These are phyloP conservation scores for Lecanicillium sp. DNA, from an alignment of 2,329 filamentous ascomycete genomes.

Conservation along the genomic window DNA sequence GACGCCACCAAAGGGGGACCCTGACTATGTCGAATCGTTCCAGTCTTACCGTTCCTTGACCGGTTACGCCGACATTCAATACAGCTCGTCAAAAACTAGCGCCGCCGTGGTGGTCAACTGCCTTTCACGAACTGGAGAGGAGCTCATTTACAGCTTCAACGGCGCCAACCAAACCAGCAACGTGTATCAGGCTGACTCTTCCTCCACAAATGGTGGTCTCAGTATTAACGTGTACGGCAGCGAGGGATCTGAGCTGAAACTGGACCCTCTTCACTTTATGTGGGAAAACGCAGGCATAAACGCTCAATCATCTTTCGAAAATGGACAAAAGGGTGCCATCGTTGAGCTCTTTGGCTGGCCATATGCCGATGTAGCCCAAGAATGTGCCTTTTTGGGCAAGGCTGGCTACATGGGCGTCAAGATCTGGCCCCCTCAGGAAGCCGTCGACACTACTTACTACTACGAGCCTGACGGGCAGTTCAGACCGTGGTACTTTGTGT, in stretches of 20 bases:
- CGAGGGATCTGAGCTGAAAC: not conserved
- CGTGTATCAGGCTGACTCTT: constrained; percentile 1
- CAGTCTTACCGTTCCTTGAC: constrained; percentile 4
- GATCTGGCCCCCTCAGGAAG: constrained; percentile 3
- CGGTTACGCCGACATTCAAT: constrained; percentile 4
- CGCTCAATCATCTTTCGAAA: not conserved
- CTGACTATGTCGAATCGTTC: constrained; percentile 1
- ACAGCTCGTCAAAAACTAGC: not conserved
- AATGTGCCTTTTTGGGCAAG: constrained; percentile 2
- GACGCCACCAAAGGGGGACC: constrained; percentile 2
- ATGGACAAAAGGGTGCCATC: constrained; percentile 3
- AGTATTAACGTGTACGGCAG: constrained; percentile 1
- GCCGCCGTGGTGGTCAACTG: constrained; percentile 3
- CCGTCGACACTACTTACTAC: constrained; percentile 1
- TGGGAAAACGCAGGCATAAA: constrained; percentile 2
- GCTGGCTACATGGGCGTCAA: constrained; percentile 5
- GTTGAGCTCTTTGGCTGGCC: constrained; percentile 6
- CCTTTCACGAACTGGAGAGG: not conserved
- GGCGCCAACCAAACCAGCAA: constrained; percentile 4
- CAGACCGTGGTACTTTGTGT: constrained; percentile 4
- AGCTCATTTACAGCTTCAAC: constrained; percentile 2
- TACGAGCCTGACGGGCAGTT: constrained; percentile 5
- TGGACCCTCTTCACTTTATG: constrained; percentile 4
- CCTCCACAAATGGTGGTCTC: not conserved
- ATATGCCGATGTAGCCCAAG: constrained; percentile 3